A percentile compares a stretch with the other conserved stretches of the same genome.
phyloP scores from a whole-genome alignment of 352 stramenopile genomes.

The Aphanomyces cochlioides region DNA sequence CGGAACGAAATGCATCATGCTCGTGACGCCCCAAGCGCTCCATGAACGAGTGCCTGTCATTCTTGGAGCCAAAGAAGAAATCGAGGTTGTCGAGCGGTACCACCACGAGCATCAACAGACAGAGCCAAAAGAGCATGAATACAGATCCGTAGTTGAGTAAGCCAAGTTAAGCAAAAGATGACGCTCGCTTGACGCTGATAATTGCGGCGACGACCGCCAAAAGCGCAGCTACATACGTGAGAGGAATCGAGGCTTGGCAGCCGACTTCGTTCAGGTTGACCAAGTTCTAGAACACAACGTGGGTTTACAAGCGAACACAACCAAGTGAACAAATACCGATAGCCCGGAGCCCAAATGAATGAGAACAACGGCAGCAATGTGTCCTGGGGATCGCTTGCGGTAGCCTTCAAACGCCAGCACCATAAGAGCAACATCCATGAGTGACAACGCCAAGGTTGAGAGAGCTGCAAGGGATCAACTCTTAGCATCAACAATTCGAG shows the following conservation, averaged over 20 bases:
- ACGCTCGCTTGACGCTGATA: slow-evolving; percentile 25
- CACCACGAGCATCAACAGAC: background rate
- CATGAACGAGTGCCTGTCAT: slow-evolving; percentile 52
- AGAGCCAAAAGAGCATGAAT: no score
- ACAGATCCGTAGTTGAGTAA: no score
- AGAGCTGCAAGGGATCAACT: slow-evolving; percentile 36
- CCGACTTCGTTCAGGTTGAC: slow-evolving; percentile 70
- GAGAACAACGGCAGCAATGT: slow-evolving; percentile 52
- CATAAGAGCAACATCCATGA: slow-evolving; percentile 78
- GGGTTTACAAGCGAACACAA: background rate
- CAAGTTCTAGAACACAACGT: slow-evolving; percentile 15
- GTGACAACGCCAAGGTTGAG: slow-evolving; percentile 67
- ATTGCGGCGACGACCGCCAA: slow-evolving; percentile 44
- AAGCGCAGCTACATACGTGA: slow-evolving; percentile 63
- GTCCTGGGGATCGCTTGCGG: slow-evolving; percentile 51
- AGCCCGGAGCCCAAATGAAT: slow-evolving; percentile 72
- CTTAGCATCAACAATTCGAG: background rate
- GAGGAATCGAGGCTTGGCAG: slow-evolving; percentile 67
- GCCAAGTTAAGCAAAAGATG: background rate
- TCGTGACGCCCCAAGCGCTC: slow-evolving; percentile 40
- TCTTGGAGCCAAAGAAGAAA: slow-evolving; percentile 48
- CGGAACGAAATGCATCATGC: slow-evolving; percentile 55
- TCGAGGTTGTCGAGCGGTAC: slow-evolving; percentile 31
- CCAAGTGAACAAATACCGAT: slow-evolving; percentile 43
- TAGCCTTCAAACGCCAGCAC: slow-evolving; percentile 79